Evolutionary conservation across 73 alveolate species (phyloP).

Genomic region (Urostyla sp.): DNA sequence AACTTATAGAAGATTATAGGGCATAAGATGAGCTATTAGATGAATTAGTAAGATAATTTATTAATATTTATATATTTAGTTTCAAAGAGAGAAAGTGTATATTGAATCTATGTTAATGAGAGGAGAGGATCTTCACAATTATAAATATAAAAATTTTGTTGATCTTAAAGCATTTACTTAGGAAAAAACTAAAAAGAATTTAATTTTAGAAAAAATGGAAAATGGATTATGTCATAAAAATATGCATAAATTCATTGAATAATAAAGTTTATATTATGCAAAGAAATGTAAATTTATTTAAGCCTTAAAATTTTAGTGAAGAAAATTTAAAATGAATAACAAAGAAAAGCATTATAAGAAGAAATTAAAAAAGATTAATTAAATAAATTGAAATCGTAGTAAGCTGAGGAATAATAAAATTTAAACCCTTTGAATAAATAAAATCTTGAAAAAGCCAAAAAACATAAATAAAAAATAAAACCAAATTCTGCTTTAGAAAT

Average conservation of each 20-base stretch:
- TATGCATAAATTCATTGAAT: slow-evolving; percentile 16
- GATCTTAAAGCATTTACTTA: neutral
- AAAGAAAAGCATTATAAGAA: slow-evolving; percentile 9
- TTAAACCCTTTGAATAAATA: neutral
- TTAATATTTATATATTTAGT: neutral
- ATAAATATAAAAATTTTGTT: slow-evolving; percentile 6
- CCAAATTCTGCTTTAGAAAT: neutral
- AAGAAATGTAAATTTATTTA: slow-evolving; percentile 3
- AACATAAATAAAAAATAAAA: neutral
- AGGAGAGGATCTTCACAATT: slow-evolving; percentile 43
- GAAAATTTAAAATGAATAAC: slow-evolving; percentile 26
- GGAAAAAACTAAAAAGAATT: slow-evolving; percentile 3
- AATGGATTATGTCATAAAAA: neutral
- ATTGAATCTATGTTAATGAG: slow-evolving; percentile 45
- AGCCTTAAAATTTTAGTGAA: slow-evolving; percentile 5
- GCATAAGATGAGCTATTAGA: slow-evolving; percentile 16
- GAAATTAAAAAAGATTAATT: slow-evolving; percentile 2
- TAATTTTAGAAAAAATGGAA: too few species aligned
- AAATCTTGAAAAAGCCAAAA: neutral
- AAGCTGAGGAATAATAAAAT: neutral
- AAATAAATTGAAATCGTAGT: neutral
- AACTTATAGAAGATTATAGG: slow-evolving; percentile 48
- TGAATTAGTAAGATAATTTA: slow-evolving; percentile 4
- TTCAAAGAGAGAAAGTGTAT: slow-evolving; percentile 36
- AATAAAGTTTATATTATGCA: slow-evolving; percentile 18